Evolutionary conservation across 23 red algal species (phyloP).

Genomic region (Gracilariopsis chorda): DNA sequence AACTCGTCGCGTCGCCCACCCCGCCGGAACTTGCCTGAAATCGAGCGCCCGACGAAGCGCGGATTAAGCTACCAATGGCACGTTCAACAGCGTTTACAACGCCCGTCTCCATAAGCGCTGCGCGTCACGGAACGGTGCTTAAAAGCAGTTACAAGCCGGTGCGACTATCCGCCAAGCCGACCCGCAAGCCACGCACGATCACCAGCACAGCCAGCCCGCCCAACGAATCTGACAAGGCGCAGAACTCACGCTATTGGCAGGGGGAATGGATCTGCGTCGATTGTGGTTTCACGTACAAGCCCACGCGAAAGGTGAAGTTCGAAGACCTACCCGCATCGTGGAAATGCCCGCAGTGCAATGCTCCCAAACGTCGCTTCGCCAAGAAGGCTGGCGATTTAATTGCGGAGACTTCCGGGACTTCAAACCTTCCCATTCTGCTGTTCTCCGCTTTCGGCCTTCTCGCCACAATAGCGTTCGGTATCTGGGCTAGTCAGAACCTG

Average conservation of each 20-base stretch:
- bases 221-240: not conserved
- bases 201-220: too few relatives aligned
- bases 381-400: constrained; percentile 89
- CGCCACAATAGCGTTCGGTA: constrained; percentile 65
- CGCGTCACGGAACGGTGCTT: too few relatives aligned
- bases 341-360: constrained; percentile 92
- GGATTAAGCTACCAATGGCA: too few relatives aligned
- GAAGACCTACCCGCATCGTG: constrained; percentile 86
- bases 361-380: constrained; percentile 90
- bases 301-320: constrained; percentile 58
- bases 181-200: too few relatives aligned
- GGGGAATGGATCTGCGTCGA: constrained; percentile 92
- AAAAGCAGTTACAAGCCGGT: too few relatives aligned
- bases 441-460: constrained; percentile 66
- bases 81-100: too few relatives aligned
- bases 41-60: too few relatives aligned
- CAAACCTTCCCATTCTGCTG: constrained; percentile 75
- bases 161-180: too few relatives aligned
- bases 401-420: constrained; percentile 48
- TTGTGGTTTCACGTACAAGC: constrained; percentile 90
- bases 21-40: too few relatives aligned
- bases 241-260: constrained; percentile 52
- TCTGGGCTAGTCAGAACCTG: constrained; percentile 76
- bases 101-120: too few relatives aligned
- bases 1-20: too few relatives aligned